These are phyloP conservation scores for Cercospora sp. DNA, from an alignment of 2,329 filamentous ascomycete genomes.

Conservation along the genomic window DNA sequence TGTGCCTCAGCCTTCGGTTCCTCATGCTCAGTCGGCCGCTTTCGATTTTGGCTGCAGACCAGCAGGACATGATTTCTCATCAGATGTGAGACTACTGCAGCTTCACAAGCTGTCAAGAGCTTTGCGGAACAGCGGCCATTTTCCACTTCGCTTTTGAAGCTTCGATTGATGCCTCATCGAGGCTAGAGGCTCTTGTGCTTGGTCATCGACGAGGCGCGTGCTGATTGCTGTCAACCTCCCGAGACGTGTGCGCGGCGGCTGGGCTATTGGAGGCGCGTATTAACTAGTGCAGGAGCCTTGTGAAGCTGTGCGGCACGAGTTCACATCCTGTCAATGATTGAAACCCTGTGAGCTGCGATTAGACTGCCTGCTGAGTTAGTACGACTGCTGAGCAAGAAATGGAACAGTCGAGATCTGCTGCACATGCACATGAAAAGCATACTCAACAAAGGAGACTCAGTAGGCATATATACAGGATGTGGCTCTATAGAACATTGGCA, in stretches of 20 bases:
- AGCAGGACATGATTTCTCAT: neutral
- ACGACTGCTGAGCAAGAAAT: neutral
- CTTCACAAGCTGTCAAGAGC: neutral
- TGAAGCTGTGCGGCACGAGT: neutral
- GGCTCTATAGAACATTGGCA: constrained; percentile 28
- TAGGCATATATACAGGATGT: constrained; percentile 29
- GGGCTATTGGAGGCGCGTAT: neutral
- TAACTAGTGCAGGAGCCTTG: neutral
- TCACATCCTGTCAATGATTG: too few relatives aligned
- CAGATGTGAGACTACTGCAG: neutral
- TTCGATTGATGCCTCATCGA: neutral
- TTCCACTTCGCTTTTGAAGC: neutral
- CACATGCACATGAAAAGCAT: constrained; percentile 5
- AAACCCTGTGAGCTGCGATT: neutral
- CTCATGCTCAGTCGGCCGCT: neutral
- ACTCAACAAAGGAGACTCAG: constrained; percentile 23
- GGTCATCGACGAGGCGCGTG: neutral
- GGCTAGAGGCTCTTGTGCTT: neutral
- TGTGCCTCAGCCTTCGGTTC: neutral
- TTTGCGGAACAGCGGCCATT: neutral
- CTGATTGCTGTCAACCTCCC: neutral
- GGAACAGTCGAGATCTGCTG: neutral
- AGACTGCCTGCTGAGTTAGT: neutral
- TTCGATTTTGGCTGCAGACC: neutral
- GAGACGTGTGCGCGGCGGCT: neutral